Evolutionary conservation across 2,329 filamentous ascomycete genomes (phyloP).

Genomic region (Colletotrichum tamarilloi): DNA sequence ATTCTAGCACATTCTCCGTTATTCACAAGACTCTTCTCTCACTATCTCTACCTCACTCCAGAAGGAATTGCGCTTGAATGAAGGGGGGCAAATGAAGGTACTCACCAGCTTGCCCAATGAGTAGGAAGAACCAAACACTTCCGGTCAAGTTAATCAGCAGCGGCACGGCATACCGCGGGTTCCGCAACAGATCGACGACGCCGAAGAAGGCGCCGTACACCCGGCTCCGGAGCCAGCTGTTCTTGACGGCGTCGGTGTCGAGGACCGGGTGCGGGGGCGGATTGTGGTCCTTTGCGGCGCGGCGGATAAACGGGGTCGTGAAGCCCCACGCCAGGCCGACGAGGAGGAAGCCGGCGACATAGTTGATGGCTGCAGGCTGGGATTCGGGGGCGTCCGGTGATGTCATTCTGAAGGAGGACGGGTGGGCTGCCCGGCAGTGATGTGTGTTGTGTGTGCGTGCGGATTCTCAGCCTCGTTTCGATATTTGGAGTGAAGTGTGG

Average conservation of each 20-base stretch:
- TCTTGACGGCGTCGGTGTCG: conserved; percentile 59
- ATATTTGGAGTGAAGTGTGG: neutral
- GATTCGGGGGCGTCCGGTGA: conserved; percentile 27
- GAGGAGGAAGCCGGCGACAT: conserved; percentile 88
- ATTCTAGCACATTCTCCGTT: conserved; percentile 63
- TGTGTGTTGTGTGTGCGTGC: neutral
- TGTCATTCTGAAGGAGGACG: conserved; percentile 11
- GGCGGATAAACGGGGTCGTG: conserved; percentile 91
- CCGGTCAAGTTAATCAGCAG: conserved; percentile 90
- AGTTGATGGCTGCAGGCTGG: conserved; percentile 75
- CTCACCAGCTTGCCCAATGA: conserved; percentile 92
- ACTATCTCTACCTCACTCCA: neutral
- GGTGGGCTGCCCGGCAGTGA: neutral
- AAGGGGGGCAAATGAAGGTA: conserved; percentile 38
- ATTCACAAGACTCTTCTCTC: neutral
- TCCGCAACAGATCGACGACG: conserved; percentile 80
- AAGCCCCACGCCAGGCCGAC: conserved; percentile 94
- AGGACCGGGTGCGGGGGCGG: conserved; percentile 69
- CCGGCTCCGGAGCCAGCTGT: conserved; percentile 71
- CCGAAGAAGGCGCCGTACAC: conserved; percentile 76
- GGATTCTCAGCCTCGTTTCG: conserved; percentile 1
- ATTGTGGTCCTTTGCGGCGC: conserved; percentile 81
- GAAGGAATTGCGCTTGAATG: neutral
- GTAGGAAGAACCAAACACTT: conserved; percentile 94
- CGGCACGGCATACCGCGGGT: conserved; percentile 87